Evolutionary conservation across 768 basidiomycete genomes (phyloP).

Genomic region (Paxillus rubicundulus): DNA sequence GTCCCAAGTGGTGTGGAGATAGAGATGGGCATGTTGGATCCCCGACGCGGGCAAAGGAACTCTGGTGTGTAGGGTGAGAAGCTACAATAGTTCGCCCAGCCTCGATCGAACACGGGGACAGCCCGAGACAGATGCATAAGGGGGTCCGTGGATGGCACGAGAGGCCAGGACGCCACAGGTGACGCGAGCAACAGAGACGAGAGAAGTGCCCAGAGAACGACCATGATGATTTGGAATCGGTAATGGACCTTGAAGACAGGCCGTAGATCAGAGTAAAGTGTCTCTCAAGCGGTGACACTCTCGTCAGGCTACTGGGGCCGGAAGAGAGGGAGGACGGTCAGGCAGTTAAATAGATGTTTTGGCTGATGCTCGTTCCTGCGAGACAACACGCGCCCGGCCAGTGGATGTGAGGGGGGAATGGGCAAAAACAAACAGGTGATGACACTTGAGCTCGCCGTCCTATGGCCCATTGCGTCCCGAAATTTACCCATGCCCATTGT

Average conservation of each 20-base stretch:
- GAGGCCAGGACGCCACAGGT: slow-evolving; percentile 32
- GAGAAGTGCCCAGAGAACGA: slow-evolving; percentile 26
- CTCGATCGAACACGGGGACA: slow-evolving; percentile 21
- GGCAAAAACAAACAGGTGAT: slow-evolving; percentile 4
- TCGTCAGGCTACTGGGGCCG: not conserved
- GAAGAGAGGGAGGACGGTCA: not conserved
- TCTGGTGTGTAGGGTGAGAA: slow-evolving; percentile 30
- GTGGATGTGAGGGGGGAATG: not conserved
- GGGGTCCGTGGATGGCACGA: slow-evolving; percentile 1
- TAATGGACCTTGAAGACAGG: slow-evolving; percentile 1
- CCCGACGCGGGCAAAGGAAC: slow-evolving; percentile 41
- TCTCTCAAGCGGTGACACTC: not conserved
- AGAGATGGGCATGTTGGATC: slow-evolving; percentile 14
- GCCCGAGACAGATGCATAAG: slow-evolving; percentile 18
- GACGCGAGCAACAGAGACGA: slow-evolving; percentile 31
- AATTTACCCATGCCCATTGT: slow-evolving; percentile 20
- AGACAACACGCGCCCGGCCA: slow-evolving; percentile 4
- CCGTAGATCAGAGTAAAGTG: not conserved
- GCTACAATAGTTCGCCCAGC: not conserved
- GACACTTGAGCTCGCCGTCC: not conserved
- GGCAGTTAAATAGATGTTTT: slow-evolving; percentile 2
- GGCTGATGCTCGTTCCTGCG: slow-evolving; percentile 13
- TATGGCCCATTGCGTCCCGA: slow-evolving; percentile 2
- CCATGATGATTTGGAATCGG: slow-evolving; percentile 26
- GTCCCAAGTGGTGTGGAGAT: slow-evolving; percentile 53